Evolutionary conservation across 1,284 basidiomycete species (phyloP).

Genomic region (Pseudozyma hubeiensis): DNA sequence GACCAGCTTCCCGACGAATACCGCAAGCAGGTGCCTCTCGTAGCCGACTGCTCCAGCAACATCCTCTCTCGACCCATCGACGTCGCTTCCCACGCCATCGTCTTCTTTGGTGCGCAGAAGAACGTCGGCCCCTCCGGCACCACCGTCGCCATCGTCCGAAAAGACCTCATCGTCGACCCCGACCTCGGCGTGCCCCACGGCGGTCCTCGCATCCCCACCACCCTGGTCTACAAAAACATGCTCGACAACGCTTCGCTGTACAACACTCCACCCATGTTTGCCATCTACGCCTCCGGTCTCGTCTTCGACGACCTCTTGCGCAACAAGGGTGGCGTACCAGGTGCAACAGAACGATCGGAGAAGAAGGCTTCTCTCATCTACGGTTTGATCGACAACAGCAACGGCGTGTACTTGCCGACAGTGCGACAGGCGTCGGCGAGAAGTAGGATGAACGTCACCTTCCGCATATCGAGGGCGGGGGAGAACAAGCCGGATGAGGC

Average conservation of each 20-base stretch:
- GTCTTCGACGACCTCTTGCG: conserved; percentile 79
- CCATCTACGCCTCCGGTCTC: conserved; percentile 90
- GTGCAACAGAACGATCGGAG: conserved; percentile 51
- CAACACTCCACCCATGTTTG: conserved; percentile 93
- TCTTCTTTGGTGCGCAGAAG: conserved; percentile 99
- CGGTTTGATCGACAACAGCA: conserved; percentile 52
- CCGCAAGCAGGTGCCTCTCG: conserved; percentile 77
- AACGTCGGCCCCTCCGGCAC: conserved; percentile 95
- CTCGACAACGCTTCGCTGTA: conserved; percentile 85
- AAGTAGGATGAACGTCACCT: conserved; percentile 67
- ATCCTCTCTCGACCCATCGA: conserved; percentile 96
- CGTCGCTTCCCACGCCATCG: conserved; percentile 79
- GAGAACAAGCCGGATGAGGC: conserved; percentile 52
- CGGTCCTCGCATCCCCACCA: conserved; percentile 78
- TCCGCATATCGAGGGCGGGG: conserved; percentile 54
- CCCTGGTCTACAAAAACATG: conserved; percentile 86
- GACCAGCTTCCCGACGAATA: conserved; percentile 75
- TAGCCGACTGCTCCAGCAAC: conserved; percentile 95
- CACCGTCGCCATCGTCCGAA: conserved; percentile 90
- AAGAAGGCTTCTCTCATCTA: conserved; percentile 59
- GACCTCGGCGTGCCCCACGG: conserved; percentile 66
- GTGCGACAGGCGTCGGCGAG: conserved; percentile 57
- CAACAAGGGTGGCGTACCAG: conserved; percentile 76
- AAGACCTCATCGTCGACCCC: conserved; percentile 76
- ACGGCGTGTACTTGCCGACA: conserved; percentile 53